Evolutionary conservation across 179 eudicot genomes (phyloP).

Genomic region (Amaranthus tricolor): DNA sequence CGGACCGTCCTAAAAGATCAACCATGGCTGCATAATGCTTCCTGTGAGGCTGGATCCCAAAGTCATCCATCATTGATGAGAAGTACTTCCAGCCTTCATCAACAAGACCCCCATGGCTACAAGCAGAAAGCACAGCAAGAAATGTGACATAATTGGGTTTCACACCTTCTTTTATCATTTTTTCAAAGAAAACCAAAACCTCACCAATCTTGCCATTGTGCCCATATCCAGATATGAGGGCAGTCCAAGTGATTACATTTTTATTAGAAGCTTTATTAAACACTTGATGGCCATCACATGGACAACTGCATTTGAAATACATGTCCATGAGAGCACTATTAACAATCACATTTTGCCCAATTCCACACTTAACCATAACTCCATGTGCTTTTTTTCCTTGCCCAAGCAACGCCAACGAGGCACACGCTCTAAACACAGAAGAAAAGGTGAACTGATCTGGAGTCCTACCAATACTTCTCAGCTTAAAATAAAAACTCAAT

Average conservation of each 20-base stretch:
- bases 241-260: slow-evolving; percentile 83
- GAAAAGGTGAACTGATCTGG: slow-evolving; percentile 47
- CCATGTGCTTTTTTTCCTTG: slow-evolving; percentile 42
- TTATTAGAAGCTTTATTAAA: slow-evolving; percentile 47
- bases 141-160: slow-evolving; percentile 73
- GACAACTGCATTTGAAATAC: slow-evolving; percentile 92
- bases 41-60: too few species aligned
- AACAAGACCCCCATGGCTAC: slow-evolving; percentile 84
- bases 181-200: slow-evolving; percentile 52
- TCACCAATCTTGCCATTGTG: slow-evolving; percentile 59
- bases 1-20: too few species aligned
- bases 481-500: slow-evolving; percentile 28
- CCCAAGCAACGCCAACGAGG: slow-evolving; percentile 31
- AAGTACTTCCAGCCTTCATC: slow-evolving; percentile 72
- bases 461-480: slow-evolving; percentile 33
- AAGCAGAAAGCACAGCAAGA: slow-evolving; percentile 78
- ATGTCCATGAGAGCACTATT: slow-evolving; percentile 44
- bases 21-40: too few species aligned
- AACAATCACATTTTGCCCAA: slow-evolving; percentile 33
- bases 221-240: slow-evolving; percentile 75
- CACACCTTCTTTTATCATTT: slow-evolving; percentile 68
- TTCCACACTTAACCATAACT: slow-evolving; percentile 29
- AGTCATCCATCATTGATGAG: slow-evolving; percentile 25
- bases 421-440: slow-evolving; percentile 39
- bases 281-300: slow-evolving; percentile 54